phyloP scores from a whole-genome alignment of 352 stramenopile species.

The Pythium pectinolyticum region DNA sequence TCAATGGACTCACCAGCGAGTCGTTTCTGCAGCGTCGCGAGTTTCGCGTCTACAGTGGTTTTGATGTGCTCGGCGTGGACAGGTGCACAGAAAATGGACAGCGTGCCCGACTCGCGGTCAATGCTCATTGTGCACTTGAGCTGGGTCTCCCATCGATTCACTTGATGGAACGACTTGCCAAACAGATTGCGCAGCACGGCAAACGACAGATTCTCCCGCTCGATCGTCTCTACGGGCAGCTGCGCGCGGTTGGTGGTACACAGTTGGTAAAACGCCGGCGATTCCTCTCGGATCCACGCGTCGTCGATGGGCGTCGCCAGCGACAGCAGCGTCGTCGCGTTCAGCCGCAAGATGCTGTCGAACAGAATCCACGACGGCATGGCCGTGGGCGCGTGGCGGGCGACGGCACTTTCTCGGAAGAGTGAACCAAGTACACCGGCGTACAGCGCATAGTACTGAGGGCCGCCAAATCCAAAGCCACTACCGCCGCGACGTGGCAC shows the following conservation, averaged over 20 bases:
- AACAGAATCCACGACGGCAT: slow-evolving; percentile 25
- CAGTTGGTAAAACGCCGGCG: slow-evolving; percentile 16
- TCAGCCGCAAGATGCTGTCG: slow-evolving; percentile 26
- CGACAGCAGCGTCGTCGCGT: slow-evolving; percentile 13
- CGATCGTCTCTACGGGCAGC: slow-evolving; percentile 15
- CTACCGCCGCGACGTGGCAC: neutral
- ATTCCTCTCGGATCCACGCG: slow-evolving; percentile 26
- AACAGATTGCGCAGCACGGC: slow-evolving; percentile 21
- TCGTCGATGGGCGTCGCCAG: slow-evolving; percentile 26
- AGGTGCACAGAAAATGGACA: slow-evolving; percentile 24
- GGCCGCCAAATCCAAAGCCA: no score
- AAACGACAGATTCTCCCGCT: slow-evolving; percentile 13
- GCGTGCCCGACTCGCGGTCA: slow-evolving; percentile 9
- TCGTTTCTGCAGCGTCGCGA: neutral
- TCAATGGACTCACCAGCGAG: slow-evolving; percentile 13
- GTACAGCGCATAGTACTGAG: slow-evolving; percentile 27
- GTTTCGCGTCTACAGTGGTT: neutral
- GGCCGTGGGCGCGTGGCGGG: slow-evolving; percentile 1
- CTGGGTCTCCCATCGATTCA: slow-evolving; percentile 20
- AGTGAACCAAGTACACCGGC: slow-evolving; percentile 19
- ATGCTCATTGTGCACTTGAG: slow-evolving; percentile 29
- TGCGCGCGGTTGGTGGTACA: slow-evolving; percentile 5
- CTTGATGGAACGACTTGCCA: slow-evolving; percentile 20
- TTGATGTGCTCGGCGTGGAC: slow-evolving; percentile 12
- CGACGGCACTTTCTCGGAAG: slow-evolving; percentile 14